phyloP scores from a whole-genome alignment of 768 basidiomycete species.

The Terana coerulea region DNA sequence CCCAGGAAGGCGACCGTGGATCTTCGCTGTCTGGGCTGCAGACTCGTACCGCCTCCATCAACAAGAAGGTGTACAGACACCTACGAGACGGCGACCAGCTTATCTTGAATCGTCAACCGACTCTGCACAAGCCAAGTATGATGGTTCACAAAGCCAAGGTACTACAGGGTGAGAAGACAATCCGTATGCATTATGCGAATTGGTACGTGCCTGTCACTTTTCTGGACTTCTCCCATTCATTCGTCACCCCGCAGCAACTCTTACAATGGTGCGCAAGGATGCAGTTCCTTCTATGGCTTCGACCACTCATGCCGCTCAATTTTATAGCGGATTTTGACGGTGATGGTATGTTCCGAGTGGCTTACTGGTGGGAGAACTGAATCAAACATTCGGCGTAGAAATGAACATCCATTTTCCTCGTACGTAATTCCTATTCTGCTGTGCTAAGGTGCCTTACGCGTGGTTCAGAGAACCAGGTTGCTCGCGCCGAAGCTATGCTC shows the following conservation, averaged over 20 bases:
- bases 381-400: constrained; percentile 65
- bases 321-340: constrained; percentile 84
- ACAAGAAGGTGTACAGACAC: constrained; percentile 98
- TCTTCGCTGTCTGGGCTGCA: constrained; percentile 49
- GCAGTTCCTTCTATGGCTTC: neutral
- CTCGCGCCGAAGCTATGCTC: constrained; percentile 88
- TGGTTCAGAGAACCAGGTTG: constrained; percentile 81
- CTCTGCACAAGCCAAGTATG: constrained; percentile 99
- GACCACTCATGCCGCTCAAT: neutral
- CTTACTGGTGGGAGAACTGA: neutral
- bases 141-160: constrained; percentile 96
- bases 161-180: constrained; percentile 94
- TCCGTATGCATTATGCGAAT: constrained; percentile 99
- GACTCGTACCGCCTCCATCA: constrained; percentile 75
- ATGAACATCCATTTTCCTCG: constrained; percentile 99
- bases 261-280: constrained; percentile 71
- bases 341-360: constrained; percentile 68
- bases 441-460: neutral
- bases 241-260: constrained; percentile 66
- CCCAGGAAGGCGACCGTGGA: constrained; percentile 68
- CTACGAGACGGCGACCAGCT: constrained; percentile 92
- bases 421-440: constrained; percentile 38
- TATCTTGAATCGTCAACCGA: constrained; percentile 96
- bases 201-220: constrained; percentile 55
- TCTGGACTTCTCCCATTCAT: neutral